These are phyloP conservation scores for Phytopythium mirpurense DNA, from an alignment of 352 stramenopile genomes.

Conservation along the genomic window DNA sequence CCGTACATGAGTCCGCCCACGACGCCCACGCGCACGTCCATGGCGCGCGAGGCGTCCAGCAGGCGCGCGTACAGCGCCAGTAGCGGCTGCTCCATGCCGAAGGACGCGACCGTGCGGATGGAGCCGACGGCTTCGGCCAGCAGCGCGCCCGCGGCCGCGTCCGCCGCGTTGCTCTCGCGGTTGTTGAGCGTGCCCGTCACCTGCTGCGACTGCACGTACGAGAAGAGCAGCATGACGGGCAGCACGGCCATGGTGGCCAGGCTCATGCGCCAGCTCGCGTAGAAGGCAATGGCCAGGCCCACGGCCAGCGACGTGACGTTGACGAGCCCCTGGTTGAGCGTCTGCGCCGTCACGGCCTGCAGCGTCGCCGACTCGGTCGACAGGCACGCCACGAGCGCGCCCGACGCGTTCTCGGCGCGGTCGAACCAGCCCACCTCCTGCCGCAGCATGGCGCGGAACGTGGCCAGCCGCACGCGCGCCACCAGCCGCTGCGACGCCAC, in stretches of 20 bases:
- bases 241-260: conserved; percentile 22
- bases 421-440: conserved; percentile 77
- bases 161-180: conserved; percentile 19
- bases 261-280: conserved; percentile 39
- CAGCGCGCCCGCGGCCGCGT: conserved; percentile 18
- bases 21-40: conserved; percentile 31
- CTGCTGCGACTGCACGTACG: conserved; percentile 13
- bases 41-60: conserved; percentile 18
- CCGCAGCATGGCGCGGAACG: conserved; percentile 39
- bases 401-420: conserved; percentile 40
- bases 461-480: conserved; percentile 15
- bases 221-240: conserved; percentile 15
- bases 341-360: conserved; percentile 34
- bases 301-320: conserved; percentile 23
- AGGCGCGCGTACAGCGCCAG: conserved; percentile 13
- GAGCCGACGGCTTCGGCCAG: conserved; percentile 24
- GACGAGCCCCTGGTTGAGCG: conserved; percentile 26
- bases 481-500: conserved; percentile 33
- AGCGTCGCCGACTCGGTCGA: conserved; percentile 52
- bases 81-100: conserved; percentile 25
- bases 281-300: conserved; percentile 24
- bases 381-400: conserved; percentile 44
- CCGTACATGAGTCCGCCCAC: conserved; percentile 41
- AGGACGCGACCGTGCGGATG: conserved; percentile 35
- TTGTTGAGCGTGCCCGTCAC: conserved; percentile 15